Base-by-base conservation (phyloP, 2,329 filamentous ascomycete species). In the Sclerotinia borealis region DNA sequence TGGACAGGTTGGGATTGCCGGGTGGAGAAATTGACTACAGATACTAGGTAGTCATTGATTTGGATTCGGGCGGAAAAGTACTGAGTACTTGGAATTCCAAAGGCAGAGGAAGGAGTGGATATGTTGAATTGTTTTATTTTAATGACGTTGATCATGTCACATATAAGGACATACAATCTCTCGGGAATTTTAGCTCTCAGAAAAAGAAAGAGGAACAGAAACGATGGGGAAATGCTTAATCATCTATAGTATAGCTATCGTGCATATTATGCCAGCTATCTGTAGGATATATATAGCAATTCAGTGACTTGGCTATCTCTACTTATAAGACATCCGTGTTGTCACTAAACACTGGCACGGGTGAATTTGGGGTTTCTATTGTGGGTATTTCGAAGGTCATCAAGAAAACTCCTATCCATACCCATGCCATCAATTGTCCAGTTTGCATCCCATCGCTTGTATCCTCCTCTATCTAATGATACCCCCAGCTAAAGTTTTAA, bases 401-500 rank as follows among this genome's bases (percentile, higher is more conserved):
- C n/a, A n/a, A n/a, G n/a, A n/a, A 49, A 22, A 31, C 25, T 41
- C 27, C 37, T 11, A 17, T 43, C 27, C 11, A 31, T 13, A 11
- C 17, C 19, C 4, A 43, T 43, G 27, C 27, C 27, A 39, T 43
- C 37, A 27, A 22, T 17, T 43, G 11, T 55, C 3, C 37, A 22
- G 6, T 43, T 43, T n/a, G n/a, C 19, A 10, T 29, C 37, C 8
- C 7, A 7, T 47, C 11, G 17, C 15, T 27, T 25, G 25, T 29
- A 11, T 17, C 47, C 47, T 69, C 56, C 47, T 69, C 56, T 90
- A 98, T 82, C 92, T 85, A 68, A 98, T 91, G 68, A 87, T 85
- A 67, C 91, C 95, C 45, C 86, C 88, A 79, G 88, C 88, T 74
- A 99, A 80, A 64, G 82, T 90, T 77, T 88, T 85, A 66, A 98